Percentiles rank a stretch among this genome's conserved stretches.
These are phyloP conservation scores for Ophiostoma ulmi DNA, from an alignment of 2,329 filamentous ascomycete genomes.

Conservation along the genomic window DNA sequence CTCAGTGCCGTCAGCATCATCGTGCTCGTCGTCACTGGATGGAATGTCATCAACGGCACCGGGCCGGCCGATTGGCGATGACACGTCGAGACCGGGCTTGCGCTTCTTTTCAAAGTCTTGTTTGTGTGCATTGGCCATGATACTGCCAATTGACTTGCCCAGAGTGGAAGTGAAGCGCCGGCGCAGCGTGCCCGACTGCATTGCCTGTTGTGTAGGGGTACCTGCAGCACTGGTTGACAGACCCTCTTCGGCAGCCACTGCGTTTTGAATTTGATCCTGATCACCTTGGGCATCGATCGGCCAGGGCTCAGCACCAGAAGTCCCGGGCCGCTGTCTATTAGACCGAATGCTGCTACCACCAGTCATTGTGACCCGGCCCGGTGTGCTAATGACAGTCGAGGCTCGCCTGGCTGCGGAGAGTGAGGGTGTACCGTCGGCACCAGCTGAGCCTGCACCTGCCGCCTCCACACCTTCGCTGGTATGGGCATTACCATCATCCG, in stretches of 20 bases:
- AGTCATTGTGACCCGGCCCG: not conserved
- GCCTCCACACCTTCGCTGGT: not conserved
- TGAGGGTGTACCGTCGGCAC: slow-evolving; percentile 24
- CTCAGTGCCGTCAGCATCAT: not conserved
- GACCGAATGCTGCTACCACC: slow-evolving; percentile 13
- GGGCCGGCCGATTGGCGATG: slow-evolving; percentile 16
- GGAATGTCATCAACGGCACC: slow-evolving; percentile 19
- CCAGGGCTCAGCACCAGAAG: not conserved
- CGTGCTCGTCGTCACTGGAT: slow-evolving; percentile 26
- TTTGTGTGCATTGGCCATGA: slow-evolving; percentile 78
- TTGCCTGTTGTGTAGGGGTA: not conserved
- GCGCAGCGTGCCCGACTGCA: slow-evolving; percentile 27
- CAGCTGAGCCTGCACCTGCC: slow-evolving; percentile 18
- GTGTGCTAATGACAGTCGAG: not conserved
- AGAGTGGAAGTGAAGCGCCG: slow-evolving; percentile 34
- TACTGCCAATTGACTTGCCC: slow-evolving; percentile 43
- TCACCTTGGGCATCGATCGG: not conserved
- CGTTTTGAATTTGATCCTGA: not conserved
- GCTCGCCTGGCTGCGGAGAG: not conserved
- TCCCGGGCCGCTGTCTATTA: slow-evolving; percentile 1
- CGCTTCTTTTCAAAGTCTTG: slow-evolving; percentile 87
- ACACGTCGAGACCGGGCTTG: slow-evolving; percentile 31
- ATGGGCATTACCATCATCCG: slow-evolving; percentile 13
- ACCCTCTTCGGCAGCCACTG: slow-evolving; percentile 16
- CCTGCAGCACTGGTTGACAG: slow-evolving; percentile 14